Evolutionary conservation across 2,329 filamentous ascomycete genomes (phyloP).

Genomic region (Apiospora malaysiana): DNA sequence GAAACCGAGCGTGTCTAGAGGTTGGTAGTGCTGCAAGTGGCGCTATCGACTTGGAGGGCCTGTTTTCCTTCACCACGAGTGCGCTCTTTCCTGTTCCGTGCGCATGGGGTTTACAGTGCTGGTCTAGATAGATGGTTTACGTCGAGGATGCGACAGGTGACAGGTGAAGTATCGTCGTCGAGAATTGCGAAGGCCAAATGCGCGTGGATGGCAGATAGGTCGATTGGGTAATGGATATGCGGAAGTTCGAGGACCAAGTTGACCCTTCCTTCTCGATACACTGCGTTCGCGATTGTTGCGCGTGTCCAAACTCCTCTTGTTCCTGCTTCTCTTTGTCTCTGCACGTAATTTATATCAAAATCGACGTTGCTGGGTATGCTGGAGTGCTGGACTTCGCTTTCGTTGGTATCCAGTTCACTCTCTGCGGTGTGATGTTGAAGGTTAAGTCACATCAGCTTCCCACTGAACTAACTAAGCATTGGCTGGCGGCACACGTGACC

Average conservation of each 20-base stretch:
- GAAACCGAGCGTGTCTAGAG: background rate
- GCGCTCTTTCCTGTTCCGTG: background rate
- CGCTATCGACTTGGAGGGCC: background rate
- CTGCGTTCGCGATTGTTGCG: background rate
- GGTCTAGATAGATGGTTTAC: background rate
- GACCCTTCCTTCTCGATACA: background rate
- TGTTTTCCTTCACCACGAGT: background rate
- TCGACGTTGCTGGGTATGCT: background rate
- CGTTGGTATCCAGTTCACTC: conserved; percentile 12
- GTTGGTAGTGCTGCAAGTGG: background rate
- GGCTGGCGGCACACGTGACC: conserved; percentile 8
- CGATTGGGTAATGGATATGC: background rate
- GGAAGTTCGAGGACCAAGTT: background rate
- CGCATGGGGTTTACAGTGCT: background rate
- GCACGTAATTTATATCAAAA: background rate
- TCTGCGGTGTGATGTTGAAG: conserved; percentile 11
- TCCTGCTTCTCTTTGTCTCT: background rate
- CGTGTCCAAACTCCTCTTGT: background rate
- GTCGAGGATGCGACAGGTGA: conserved; percentile 7
- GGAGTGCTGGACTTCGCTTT: background rate
- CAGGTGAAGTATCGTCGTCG: conserved; percentile 19
- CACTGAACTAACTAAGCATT: conserved; percentile 14
- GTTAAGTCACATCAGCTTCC: conserved; percentile 15
- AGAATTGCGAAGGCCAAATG: background rate
- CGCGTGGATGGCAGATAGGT: background rate